Conservation (phyloP, 805 yeast species). For the Ogataea paraovalis region DNA sequence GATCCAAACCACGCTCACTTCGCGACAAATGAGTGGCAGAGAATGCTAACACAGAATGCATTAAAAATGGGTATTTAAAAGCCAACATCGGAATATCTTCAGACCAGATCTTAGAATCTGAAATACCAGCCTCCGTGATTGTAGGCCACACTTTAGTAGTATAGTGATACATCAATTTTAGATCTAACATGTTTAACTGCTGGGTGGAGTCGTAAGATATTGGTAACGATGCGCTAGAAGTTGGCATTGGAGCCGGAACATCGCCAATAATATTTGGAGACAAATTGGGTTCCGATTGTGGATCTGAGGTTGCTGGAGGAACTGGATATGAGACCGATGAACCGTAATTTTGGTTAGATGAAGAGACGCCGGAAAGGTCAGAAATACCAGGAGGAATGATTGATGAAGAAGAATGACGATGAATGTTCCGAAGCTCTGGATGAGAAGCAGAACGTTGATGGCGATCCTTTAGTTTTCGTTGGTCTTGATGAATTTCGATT, state of each 20-base stretch:
- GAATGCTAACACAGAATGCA: slow-evolving; percentile 89
- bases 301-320: neutral
- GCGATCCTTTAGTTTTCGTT: slow-evolving; percentile 1
- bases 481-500: slow-evolving; percentile 12
- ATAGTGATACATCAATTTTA: slow-evolving; percentile 83
- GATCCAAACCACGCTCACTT: slow-evolving; percentile 70
- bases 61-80: slow-evolving; percentile 79
- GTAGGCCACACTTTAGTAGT: slow-evolving; percentile 81
- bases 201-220: slow-evolving; percentile 24
- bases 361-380: neutral
- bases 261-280: slow-evolving; percentile 31
- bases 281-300: slow-evolving; percentile 17
- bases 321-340: neutral
- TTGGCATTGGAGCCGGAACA: slow-evolving; percentile 27
- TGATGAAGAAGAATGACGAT: neutral
- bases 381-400: neutral
- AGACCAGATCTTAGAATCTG: slow-evolving; percentile 82
- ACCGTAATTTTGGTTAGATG: neutral
- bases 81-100: slow-evolving; percentile 86
- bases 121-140: slow-evolving; percentile 85
- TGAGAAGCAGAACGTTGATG: neutral
- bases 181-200: slow-evolving; percentile 64
- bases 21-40: slow-evolving; percentile 88
- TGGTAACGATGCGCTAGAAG: slow-evolving; percentile 14
- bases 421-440: neutral